Base-by-base conservation (phyloP, 805 yeast genomes). In the Candida verbasci region DNA sequence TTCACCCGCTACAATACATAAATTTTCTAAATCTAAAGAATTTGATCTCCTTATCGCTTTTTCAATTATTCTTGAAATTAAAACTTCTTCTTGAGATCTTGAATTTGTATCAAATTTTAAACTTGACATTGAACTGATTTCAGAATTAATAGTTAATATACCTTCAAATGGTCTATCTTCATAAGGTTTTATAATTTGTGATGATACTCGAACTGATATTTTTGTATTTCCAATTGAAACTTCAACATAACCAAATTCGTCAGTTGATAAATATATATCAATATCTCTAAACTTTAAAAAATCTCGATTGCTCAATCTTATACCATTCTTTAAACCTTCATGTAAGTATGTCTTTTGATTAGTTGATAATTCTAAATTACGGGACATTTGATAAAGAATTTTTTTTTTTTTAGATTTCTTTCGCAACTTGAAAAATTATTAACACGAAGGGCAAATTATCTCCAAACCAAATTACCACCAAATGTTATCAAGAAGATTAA, bases 161-260 rank as follows among this genome's bases (percentile, higher is more conserved):
- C 98, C 98, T 58, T 93, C 98, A 55, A 86, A 91, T 0, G 97
- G 97, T 37, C 96, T 71, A 47, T 89, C 95, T 34, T 87, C 95
- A 44, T 72, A 82, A 0, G 98, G 98, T 40, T 76, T 74, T 3
- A 76, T 71, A 10, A 93, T 79, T 35, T 78, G 81, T 9, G 94
- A 83, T 12, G 88, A 78, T 4, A 91, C 80, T 38, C 86, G 70
- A 3, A 78, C 87, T 1, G 81, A 72, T 9, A 86, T 74, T 47
- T 53, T 52, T 8, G 97, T 89, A 25, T 74, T 66, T 0, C 97
- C 97, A 55, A 88, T 68, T 11, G 60, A 62, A 3, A 91, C 80
- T 47, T 86, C 86, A 4, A 82, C 94, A 49, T 78, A 82, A 9
- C 97, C 97, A 50, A 75, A 82, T 39, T 82, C 86, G 9, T 71